Percentiles rank a stretch among this genome's conserved stretches.
Evolutionary conservation across 208 protist genomes (phyloP).

Genomic region (Leishmania tarentolae): DNA sequence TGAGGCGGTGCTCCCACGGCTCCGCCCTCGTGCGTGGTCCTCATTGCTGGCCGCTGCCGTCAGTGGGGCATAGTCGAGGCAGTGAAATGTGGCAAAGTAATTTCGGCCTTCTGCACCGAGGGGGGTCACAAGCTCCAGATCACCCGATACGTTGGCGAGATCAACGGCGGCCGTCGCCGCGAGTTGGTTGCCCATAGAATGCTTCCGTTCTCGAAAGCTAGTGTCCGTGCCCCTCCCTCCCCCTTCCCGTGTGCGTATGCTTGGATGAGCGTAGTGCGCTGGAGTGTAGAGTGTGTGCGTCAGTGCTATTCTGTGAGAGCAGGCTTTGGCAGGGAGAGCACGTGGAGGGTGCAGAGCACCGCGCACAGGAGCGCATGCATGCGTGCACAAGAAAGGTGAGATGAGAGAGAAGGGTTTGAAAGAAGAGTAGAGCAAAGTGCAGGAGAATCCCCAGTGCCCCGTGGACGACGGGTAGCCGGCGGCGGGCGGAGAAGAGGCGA

Average conservation of each 20-base stretch:
- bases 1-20: background rate
- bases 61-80: slow-evolving; percentile 23
- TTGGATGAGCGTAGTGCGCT: background rate
- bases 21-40: background rate
- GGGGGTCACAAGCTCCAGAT: slow-evolving; percentile 49
- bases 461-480: background rate
- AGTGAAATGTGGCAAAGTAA: slow-evolving; percentile 77
- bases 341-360: background rate
- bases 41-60: background rate
- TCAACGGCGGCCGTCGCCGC: slow-evolving; percentile 58
- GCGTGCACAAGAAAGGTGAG: background rate
- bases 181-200: slow-evolving; percentile 81
- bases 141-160: slow-evolving; percentile 54
- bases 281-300: background rate
- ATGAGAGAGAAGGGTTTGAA: background rate
- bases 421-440: background rate
- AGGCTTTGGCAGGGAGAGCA: background rate
- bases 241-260: background rate
- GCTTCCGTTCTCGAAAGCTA: background rate
- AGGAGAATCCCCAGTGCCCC: background rate
- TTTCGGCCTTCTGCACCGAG: slow-evolving; percentile 61
- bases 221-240: no score
- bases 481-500: background rate
- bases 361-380: background rate
- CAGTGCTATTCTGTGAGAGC: background rate